Evolutionary conservation across 2,329 filamentous ascomycete species (phyloP).

Genomic region (Sphaceloma murrayae): DNA sequence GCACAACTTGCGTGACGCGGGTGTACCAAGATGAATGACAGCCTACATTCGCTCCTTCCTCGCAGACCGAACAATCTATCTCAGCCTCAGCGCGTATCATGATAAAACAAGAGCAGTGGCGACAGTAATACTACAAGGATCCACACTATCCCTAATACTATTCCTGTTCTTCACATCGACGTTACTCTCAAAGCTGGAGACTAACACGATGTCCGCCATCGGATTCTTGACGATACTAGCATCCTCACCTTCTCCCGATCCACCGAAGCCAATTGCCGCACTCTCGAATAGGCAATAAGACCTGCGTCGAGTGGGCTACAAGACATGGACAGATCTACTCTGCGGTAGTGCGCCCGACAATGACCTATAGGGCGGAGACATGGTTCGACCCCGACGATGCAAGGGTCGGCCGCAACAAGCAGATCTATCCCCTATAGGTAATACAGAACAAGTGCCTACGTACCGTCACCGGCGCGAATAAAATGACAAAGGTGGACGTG

Average conservation of each 20-base stretch:
- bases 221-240: constrained; percentile 24
- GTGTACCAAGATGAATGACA: constrained; percentile 23
- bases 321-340: constrained; percentile 18
- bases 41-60: constrained; percentile 27
- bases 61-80: constrained; percentile 19
- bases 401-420: constrained; percentile 6
- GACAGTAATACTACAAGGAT: constrained; percentile 27
- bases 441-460: constrained; percentile 16
- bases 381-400: constrained; percentile 1
- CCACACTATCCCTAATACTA: constrained; percentile 27
- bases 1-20: constrained; percentile 27
- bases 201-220: constrained; percentile 18
- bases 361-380: background rate
- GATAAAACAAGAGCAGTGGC: constrained; percentile 19
- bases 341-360: background rate
- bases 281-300: constrained; percentile 21
- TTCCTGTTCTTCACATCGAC: constrained; percentile 29
- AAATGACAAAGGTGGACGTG: too few relatives aligned
- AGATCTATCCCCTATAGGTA: constrained; percentile 15
- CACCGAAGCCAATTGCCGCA: constrained; percentile 10
- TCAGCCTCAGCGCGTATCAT: constrained; percentile 20
- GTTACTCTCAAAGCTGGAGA: constrained; percentile 23
- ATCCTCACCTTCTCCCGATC: constrained; percentile 19
- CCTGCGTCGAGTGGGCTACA: constrained; percentile 23
- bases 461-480: constrained; percentile 17